phyloP scores from a whole-genome alignment of 805 yeast species.

The Metschnikowia henanensis region DNA sequence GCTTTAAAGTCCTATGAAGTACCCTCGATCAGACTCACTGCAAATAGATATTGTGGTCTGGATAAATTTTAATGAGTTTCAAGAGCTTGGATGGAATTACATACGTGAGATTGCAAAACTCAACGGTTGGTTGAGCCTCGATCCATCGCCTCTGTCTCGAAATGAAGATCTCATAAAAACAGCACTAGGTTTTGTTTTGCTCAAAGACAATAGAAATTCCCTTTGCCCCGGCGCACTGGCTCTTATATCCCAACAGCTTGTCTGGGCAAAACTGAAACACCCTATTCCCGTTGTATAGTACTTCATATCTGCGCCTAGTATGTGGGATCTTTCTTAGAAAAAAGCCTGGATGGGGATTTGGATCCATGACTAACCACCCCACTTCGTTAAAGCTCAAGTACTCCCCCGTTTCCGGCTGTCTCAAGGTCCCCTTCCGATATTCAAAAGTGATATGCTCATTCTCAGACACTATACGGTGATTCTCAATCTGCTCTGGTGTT shows the following conservation, averaged over 20 bases:
- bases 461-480: neutral
- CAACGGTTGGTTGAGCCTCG: too few species aligned
- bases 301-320: neutral
- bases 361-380: neutral
- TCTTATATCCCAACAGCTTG: neutral
- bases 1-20: too few species aligned
- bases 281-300: neutral
- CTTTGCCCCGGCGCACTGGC: neutral
- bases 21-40: too few species aligned
- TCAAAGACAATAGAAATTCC: neutral
- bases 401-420: neutral
- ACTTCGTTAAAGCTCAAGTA: conserved; percentile 1
- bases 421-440: neutral
- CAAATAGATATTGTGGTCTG: too few species aligned
- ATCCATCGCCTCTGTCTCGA: too few species aligned
- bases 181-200: too few species aligned
- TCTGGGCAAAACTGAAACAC: neutral
- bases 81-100: too few species aligned
- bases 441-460: neutral
- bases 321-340: neutral
- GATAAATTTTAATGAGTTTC: too few species aligned
- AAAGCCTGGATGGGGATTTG: neutral
- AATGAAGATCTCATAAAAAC: too few species aligned
- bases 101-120: too few species aligned
- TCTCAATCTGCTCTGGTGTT: neutral